A percentile compares a stretch with the other conserved stretches of the same genome.
These are phyloP conservation scores for Tetrahymena malaccensis DNA, from an alignment of 73 alveolate species.

Conservation along the genomic window DNA sequence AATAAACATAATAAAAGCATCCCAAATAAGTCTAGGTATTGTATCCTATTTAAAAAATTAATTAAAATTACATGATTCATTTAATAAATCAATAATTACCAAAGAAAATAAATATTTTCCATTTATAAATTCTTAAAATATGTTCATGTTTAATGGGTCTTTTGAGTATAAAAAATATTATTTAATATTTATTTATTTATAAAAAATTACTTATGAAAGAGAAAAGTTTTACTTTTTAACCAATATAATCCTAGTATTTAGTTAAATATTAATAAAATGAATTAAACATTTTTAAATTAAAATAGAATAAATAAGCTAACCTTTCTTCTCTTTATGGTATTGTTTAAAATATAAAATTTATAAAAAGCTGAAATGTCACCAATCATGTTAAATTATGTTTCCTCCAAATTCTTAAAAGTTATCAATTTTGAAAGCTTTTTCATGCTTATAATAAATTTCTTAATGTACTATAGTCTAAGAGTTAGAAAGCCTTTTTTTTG, in stretches of 20 bases:
- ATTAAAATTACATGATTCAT: no score
- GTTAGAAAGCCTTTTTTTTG: not conserved
- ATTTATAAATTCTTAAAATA: not conserved
- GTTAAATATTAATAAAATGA: no score
- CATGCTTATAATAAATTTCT: not conserved
- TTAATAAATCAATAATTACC: not conserved
- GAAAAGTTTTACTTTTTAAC: not conserved
- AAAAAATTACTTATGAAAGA: not conserved
- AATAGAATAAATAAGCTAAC: not conserved
- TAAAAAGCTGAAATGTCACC: not conserved
- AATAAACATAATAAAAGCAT: not conserved
- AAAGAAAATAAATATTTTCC: not conserved
- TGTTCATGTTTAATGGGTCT: not conserved
- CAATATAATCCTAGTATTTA: not conserved
- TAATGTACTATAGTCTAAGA: not conserved
- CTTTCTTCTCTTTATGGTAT: not conserved
- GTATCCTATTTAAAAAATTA: not conserved
- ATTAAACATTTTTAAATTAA: not conserved
- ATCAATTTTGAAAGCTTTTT: not conserved
- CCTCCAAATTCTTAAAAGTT: not conserved
- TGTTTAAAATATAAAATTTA: not conserved
- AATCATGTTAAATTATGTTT: not conserved
- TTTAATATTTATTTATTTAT: no score
- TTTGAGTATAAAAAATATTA: no score
- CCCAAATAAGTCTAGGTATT: not conserved